phyloP scores from a whole-genome alignment of 2,329 filamentous ascomycete genomes.

The Penicillium sp. region DNA sequence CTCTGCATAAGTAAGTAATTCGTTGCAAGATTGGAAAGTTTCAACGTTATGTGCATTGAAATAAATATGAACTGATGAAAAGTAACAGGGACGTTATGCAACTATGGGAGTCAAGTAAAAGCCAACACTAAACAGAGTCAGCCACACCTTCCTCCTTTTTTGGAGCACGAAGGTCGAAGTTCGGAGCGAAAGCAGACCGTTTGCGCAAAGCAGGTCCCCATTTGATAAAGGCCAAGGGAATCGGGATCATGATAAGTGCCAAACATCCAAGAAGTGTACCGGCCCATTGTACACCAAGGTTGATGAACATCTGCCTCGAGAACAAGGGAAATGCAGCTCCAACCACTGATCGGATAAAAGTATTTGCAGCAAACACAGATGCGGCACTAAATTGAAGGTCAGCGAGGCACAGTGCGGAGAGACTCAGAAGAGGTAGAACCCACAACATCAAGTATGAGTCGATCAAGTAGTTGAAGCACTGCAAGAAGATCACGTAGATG shows the following conservation, averaged over 20 bases:
- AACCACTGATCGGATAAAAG: slow-evolving; percentile 37
- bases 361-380: slow-evolving; percentile 40
- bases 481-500: slow-evolving; percentile 34
- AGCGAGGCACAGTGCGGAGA: background rate
- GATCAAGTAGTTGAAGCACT: slow-evolving; percentile 39
- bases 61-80: background rate
- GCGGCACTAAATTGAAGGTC: slow-evolving; percentile 28
- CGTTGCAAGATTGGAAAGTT: no score
- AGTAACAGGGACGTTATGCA: background rate
- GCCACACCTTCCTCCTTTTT: background rate
- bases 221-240: slow-evolving; percentile 34
- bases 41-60: background rate
- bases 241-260: slow-evolving; percentile 38
- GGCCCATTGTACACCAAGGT: slow-evolving; percentile 39
- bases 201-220: slow-evolving; percentile 31
- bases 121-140: slow-evolving; percentile 7
- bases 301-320: slow-evolving; percentile 37
- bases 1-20: no score
- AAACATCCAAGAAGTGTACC: slow-evolving; percentile 39
- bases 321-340: slow-evolving; percentile 39
- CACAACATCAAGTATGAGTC: slow-evolving; percentile 42
- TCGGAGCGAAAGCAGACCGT: slow-evolving; percentile 29
- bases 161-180: background rate
- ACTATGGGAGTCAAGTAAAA: background rate
- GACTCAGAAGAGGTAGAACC: slow-evolving; percentile 12